These are phyloP conservation scores for Albatrellus sp. DNA, from an alignment of 1,284 basidiomycete genomes.

Conservation along the genomic window DNA sequence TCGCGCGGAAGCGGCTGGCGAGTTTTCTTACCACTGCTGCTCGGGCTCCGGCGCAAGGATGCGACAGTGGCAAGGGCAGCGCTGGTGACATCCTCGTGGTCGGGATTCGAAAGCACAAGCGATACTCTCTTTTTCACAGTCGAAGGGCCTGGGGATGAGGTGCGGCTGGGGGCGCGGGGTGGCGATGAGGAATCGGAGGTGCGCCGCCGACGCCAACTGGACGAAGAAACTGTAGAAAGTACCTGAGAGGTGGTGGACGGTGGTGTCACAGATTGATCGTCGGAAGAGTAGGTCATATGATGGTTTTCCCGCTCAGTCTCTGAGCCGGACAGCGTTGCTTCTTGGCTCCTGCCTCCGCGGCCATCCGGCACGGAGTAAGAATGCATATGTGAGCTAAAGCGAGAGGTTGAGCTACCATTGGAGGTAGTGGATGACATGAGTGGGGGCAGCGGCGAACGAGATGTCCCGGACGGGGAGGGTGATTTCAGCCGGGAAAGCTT, in stretches of 20 bases:
- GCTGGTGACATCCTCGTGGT: slow-evolving; percentile 29
- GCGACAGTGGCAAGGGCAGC: slow-evolving; percentile 53
- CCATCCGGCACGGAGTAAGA: slow-evolving; percentile 8
- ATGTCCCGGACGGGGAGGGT: slow-evolving; percentile 18
- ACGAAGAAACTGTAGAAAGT: slow-evolving; percentile 14
- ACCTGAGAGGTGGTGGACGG: slow-evolving; percentile 21
- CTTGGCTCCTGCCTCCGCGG: slow-evolving; percentile 10
- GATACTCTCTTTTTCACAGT: slow-evolving; percentile 22
- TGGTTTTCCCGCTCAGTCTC: slow-evolving; percentile 63
- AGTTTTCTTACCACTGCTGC: slow-evolving; percentile 28
- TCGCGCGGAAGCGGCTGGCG: slow-evolving; percentile 49
- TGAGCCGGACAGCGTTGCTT: slow-evolving; percentile 47
- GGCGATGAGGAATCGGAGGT: slow-evolving; percentile 46
- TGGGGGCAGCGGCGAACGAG: slow-evolving; percentile 22
- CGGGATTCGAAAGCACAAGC: slow-evolving; percentile 17
- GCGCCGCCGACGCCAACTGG: slow-evolving; percentile 27
- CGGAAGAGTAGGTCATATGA: slow-evolving; percentile 24
- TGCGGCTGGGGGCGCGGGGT: slow-evolving; percentile 21
- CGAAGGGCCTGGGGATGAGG: slow-evolving; percentile 25
- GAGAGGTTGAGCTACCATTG: slow-evolving; percentile 9
- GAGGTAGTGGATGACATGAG: slow-evolving; percentile 18
- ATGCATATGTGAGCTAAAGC: slow-evolving; percentile 12
- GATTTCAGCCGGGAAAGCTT: slow-evolving; percentile 40
- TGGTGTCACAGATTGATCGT: slow-evolving; percentile 28
- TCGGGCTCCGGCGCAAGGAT: slow-evolving; percentile 34